Base-by-base conservation (phyloP, 768 basidiomycete species). In the Termitomyces sp. region DNA sequence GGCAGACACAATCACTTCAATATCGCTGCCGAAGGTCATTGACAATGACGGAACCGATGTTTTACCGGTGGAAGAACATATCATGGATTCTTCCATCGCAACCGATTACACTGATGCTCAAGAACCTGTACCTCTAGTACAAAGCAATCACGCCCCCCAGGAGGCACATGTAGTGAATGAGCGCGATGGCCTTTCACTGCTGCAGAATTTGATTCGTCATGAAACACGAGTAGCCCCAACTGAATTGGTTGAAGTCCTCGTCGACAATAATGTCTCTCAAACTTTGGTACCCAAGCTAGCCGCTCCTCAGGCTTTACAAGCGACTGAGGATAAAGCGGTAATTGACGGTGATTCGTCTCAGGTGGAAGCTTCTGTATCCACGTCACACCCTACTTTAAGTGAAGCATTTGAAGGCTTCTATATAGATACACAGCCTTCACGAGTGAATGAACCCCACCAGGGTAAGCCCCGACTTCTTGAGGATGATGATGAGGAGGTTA, bases 401-500 rank as follows among this genome's bases (percentile, higher is more conserved):
- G 53, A 63, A 47, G 50, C 50, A 37, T 55, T 49, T 2, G 27
- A 58, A 5, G 58, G 58, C 1, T 77, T 77, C 57, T 73, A 76
- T 59, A 65, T 84, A 27, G 82, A 84, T 61, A 78, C 78, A 0
- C 41, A 66, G 16, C 76, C 80, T 13, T 63, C 70, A n/a, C 42
- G 52, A 3, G 44, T 64, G 2, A 46, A 65, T 20, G 49, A 61
- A 15, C 66, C 60, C 0, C 46, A 47, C 22, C 65, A 56, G 47
- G 36, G 67, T 22, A 54, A 55, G 12, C 57, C 58, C 13, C 52
- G 62, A 41, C 49, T 64, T n/a, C 63, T 67, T 31, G 63, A 63
- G 9, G 71, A 72, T 13, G 77, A 76, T 31, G 84, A 85, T 33
- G 87, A 88, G 20, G 90, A 92, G 57, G 67, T 81, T 4, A 91